phyloP scores from a whole-genome alignment of 495 filamentous ascomycete genomes.

The Trichoderma gamsii region DNA sequence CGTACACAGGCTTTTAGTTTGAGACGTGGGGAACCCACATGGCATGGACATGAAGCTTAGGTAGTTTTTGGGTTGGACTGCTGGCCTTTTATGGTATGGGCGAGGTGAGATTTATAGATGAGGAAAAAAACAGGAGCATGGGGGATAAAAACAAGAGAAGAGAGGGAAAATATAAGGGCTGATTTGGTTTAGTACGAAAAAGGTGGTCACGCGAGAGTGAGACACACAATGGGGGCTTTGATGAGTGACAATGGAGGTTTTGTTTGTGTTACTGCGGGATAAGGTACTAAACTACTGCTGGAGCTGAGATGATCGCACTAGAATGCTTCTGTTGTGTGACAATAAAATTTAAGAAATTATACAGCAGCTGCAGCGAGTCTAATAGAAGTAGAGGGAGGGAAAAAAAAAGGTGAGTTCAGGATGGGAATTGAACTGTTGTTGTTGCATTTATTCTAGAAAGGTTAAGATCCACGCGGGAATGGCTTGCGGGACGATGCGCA shows the following conservation, averaged over 20 bases:
- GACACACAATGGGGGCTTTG: not conserved
- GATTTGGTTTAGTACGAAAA: not conserved
- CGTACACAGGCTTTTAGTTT: not conserved
- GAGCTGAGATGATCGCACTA: no score
- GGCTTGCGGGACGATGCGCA: not conserved
- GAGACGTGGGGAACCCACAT: slow-evolving; percentile 1
- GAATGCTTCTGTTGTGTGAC: no score
- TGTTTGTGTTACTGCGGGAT: no score
- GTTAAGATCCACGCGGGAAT: not conserved
- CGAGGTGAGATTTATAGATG: not conserved
- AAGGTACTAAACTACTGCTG: no score
- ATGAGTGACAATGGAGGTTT: not conserved
- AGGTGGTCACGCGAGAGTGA: no score
- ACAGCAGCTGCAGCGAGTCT: not conserved
- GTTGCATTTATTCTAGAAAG: not conserved
- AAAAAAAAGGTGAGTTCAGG: not conserved
- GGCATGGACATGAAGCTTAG: not conserved
- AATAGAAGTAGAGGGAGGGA: not conserved
- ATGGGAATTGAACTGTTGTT: not conserved
- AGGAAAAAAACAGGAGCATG: no score
- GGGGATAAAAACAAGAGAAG: not conserved
- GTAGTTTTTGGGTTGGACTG: no score
- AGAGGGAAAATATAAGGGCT: not conserved
- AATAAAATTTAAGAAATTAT: no score
- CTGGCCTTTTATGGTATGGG: not conserved